phyloP scores from a whole-genome alignment of 306 rosid genomes.

The Lagenaria siceraria region DNA sequence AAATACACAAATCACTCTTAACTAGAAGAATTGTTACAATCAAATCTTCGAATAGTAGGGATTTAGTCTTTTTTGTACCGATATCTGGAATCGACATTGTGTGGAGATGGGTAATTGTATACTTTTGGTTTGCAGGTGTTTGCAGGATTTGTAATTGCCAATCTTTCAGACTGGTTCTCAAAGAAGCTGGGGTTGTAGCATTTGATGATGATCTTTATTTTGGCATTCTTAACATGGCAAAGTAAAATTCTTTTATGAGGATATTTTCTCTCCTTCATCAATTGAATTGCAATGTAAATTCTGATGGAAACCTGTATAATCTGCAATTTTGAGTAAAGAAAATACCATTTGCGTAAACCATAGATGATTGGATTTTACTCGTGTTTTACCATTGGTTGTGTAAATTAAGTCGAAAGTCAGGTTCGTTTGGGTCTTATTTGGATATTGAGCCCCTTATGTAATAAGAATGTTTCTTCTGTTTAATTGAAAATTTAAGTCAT shows the following conservation, averaged over 20 bases:
- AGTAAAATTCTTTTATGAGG: conserved; percentile 29
- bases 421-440: conserved; percentile 14
- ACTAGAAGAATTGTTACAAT: neutral
- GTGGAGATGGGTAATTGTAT: neutral
- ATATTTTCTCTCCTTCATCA: conserved; percentile 6
- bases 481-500: neutral
- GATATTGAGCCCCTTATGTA: conserved; percentile 26
- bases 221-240: neutral
- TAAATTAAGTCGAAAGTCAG: conserved; percentile 28
- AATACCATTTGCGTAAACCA: neutral
- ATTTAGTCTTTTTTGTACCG: neutral
- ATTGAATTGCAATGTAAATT: conserved; percentile 13
- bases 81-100: neutral
- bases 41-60: neutral
- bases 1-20: neutral
- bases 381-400: conserved; percentile 11
- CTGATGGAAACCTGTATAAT: conserved; percentile 1
- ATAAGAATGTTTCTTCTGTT: conserved; percentile 7
- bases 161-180: conserved; percentile 56
- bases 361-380: neutral
- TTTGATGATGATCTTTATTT: neutral
- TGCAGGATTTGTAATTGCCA: conserved; percentile 93
- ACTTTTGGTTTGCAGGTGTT: conserved; percentile 56
- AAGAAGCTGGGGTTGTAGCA: conserved; percentile 59
- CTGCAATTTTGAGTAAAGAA: conserved; percentile 7